These are phyloP conservation scores for Astrothelium macrocarpum DNA, from an alignment of 495 filamentous ascomycete genomes.

Conservation along the genomic window DNA sequence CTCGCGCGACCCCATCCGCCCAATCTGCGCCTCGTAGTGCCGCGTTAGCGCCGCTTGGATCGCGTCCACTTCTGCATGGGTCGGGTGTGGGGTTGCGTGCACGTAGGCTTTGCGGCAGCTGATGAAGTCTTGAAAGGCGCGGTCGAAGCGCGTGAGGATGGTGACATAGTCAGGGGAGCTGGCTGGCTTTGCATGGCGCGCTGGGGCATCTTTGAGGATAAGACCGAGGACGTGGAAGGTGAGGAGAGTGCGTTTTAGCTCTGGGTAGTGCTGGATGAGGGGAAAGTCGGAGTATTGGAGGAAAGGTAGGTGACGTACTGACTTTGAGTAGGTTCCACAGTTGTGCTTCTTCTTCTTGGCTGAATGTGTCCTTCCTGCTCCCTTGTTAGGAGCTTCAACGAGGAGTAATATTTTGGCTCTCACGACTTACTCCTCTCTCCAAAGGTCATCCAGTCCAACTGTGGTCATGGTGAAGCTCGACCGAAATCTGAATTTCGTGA, in stretches of 20 bases:
- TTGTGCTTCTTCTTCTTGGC: not conserved
- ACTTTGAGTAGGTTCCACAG: not conserved
- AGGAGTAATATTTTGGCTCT: not conserved
- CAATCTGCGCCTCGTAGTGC: not conserved
- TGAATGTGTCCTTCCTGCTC: not conserved
- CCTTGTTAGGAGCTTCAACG: not conserved
- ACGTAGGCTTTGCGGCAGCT: not conserved
- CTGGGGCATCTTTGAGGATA: not conserved
- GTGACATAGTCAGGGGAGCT: not conserved
- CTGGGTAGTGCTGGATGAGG: not conserved
- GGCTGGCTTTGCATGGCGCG: not conserved
- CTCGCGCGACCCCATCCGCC: not conserved
- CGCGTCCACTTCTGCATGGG: not conserved
- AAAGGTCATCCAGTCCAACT: not conserved
- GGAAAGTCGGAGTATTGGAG: not conserved
- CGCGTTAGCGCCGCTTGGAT: not conserved
- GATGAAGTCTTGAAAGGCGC: constrained; percentile 1
- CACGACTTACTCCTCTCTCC: not conserved
- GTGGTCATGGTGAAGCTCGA: not conserved
- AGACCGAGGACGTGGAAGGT: not conserved
- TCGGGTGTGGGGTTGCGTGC: not conserved
- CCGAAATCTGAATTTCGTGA: not conserved
- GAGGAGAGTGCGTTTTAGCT: not conserved
- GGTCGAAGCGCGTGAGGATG: not conserved
- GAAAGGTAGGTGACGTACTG: not conserved